Evolutionary conservation across 2,329 filamentous ascomycete genomes (phyloP).

Genomic region (Microsporum audouinii): DNA sequence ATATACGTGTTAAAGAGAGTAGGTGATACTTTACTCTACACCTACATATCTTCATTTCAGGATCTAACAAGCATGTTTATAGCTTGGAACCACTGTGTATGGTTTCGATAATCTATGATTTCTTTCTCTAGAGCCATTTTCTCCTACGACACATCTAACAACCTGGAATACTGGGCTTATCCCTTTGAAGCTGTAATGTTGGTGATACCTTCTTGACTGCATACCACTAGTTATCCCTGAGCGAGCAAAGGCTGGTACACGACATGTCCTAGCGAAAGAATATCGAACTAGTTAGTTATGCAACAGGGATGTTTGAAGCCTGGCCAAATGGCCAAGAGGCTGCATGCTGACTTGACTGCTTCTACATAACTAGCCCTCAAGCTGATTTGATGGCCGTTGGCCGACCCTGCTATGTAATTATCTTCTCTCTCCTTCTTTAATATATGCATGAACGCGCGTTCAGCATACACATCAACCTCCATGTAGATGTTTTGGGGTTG

Average conservation of each 20-base stretch:
- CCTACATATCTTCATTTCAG: slow-evolving; percentile 1
- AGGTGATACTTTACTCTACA: not conserved
- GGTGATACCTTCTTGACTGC: too few relatives aligned
- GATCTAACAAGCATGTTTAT: not conserved
- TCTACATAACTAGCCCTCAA: not conserved
- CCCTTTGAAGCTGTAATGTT: too few relatives aligned
- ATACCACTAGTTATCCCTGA: too few relatives aligned
- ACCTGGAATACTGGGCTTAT: not conserved
- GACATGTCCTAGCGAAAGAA: not conserved
- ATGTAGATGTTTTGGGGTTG: not conserved
- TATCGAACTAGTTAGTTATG: not conserved
- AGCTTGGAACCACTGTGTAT: slow-evolving; percentile 16
- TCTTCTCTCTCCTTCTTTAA: not conserved
- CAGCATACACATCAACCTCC: not conserved
- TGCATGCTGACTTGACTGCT: not conserved
- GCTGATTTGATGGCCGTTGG: not conserved
- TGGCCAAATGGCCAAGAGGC: not conserved
- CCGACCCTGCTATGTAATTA: not conserved
- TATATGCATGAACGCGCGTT: not conserved
- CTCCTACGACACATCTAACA: not conserved
- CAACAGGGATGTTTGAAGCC: not conserved
- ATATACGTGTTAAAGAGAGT: slow-evolving; percentile 12
- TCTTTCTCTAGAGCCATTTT: not conserved
- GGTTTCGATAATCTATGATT: slow-evolving; percentile 12
- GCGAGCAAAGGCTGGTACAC: not conserved